A percentile compares a stretch with the other conserved stretches of the same genome.
These are phyloP conservation scores for Diaporthe humulicola DNA, from an alignment of 2,329 filamentous ascomycete genomes.

Conservation along the genomic window DNA sequence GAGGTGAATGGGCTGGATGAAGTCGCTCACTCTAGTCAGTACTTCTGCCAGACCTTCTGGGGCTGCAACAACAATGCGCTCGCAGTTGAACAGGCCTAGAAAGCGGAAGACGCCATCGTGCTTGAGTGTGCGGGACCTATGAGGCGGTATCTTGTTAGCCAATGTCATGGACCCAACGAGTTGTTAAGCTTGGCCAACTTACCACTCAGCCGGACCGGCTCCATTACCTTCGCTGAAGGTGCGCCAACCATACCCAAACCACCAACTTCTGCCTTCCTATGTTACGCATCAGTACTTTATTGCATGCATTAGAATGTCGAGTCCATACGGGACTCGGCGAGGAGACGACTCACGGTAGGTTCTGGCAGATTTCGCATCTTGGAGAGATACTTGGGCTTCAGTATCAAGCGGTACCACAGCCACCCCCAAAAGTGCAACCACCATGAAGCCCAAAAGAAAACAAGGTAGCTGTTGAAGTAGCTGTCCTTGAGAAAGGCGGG, in stretches of 20 bases:
- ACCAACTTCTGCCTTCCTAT: conserved; percentile 18
- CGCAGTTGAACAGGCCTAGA: conserved; percentile 11
- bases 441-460: conserved; percentile 3
- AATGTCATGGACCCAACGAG: not conserved
- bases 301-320: not conserved
- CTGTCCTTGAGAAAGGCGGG: not conserved
- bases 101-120: conserved; percentile 11
- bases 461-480: conserved; percentile 16
- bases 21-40: conserved; percentile 8
- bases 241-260: conserved; percentile 1
- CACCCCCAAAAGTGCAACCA: conserved; percentile 3
- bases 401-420: conserved; percentile 24
- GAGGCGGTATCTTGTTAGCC: not conserved
- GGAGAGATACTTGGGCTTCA: conserved; percentile 28
- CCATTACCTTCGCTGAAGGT: conserved; percentile 15
- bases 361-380: conserved; percentile 11
- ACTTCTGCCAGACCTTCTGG: conserved; percentile 16
- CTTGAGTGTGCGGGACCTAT: conserved; percentile 6
- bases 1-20: conserved; percentile 9
- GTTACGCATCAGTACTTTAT: not conserved
- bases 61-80: not conserved
- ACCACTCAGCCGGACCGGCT: conserved; percentile 19
- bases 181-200: not conserved
- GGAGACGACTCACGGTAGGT: not conserved
- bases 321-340: not conserved